Base-by-base conservation (phyloP, 495 filamentous ascomycete species). In the Trichoderma erinaceum region DNA sequence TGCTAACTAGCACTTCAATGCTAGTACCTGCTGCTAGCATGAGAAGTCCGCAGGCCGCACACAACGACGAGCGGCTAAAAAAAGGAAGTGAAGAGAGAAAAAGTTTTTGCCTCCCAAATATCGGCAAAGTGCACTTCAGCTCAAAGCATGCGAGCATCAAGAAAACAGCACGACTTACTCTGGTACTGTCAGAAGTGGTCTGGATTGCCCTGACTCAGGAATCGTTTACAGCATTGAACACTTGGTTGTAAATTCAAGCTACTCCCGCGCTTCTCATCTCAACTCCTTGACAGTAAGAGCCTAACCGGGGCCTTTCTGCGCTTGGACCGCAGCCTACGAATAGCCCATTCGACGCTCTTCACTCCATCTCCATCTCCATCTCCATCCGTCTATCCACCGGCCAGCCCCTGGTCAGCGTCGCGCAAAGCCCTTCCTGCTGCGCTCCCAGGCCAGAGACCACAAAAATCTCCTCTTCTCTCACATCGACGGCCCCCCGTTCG, bases 361-460 rank as follows among this genome's bases (percentile, higher is more conserved):
- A 56, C 18, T 56, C 50, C n/a, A 56, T 56, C 50, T 56, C 50
- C 50, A 56, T 56, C 21, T 56, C 43, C 43, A 46, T 16, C 21
- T 56, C 50, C 21, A 56, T 56, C 50, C 16, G 21, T 16, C 8
- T 4, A n/a, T 56, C 21, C 50, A 56, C n/a, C 21, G n/a, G 50
- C 50, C 50, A 25, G 43, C 50, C 50, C 50, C 50, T 56, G 50
- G 50, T 56, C 50, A 56, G 50, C 50, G 50, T 56, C 21, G 50
- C 21, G 50, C 50, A n/a, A 56, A 56, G 50, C 50, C 50, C 50
- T 23, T 56, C n/a, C 50, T 56, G 50, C 50, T 56, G 50, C 50
- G 50, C 50, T 56, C 50, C 50, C n/a, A 25, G 12, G 43, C 43
- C 43, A 18, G 18, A 18, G 18, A 46, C 12, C 12, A 46, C 12